Evolutionary conservation across 1,284 basidiomycete genomes (phyloP), one percentile per base, ranked within the genome.

Genomic region (Tilletia caries): DNA sequence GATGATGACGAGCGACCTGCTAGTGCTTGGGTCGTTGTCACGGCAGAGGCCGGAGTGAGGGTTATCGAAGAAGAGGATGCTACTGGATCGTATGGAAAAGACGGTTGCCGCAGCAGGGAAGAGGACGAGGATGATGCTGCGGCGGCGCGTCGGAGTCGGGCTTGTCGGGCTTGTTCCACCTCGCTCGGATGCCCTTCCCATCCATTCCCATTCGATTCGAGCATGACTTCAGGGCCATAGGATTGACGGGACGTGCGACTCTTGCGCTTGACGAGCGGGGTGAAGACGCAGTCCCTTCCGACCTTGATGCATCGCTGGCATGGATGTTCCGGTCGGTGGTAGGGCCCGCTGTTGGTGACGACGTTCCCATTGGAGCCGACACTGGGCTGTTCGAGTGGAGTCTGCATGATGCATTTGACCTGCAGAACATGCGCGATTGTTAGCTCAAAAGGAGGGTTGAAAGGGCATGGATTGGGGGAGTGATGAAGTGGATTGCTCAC

Each of bases 241-340:
- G n/a, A n/a, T n/a, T n/a, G n/a, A n/a, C n/a, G n/a, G 18, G 15
- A 29, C 32, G 20, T 20, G 18, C 58, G 58, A 34, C 58, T 33
- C 29, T 62, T 62, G 29, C 58, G 58, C 29, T 62, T 62, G 29
- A 37, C 29, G 15, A 62, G 27, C 15, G 58, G 58, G 18, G 58
- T 62, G n/a, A 62, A 62, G 29, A 34, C 32, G 58, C 58, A 62
- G 12, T 62, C 58, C 18, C 34, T 62, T 3, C 32, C 18, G 18
- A 62, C 12, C 29, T 62, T 62, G 29, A n/a, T 29, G n/a, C 58
- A 62, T 25, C 58, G 58, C 58, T 62, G 27, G 58, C 58, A 62
- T 10, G 58, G 58, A 3, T 29, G 29, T 3, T 37, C 8, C 20
- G 58, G 58, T 62, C 58, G 27, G 32, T 62, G 58, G 10, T 32